These are phyloP conservation scores for Trichoderma erinaceum DNA, from an alignment of 495 filamentous ascomycete genomes.

Conservation along the genomic window DNA sequence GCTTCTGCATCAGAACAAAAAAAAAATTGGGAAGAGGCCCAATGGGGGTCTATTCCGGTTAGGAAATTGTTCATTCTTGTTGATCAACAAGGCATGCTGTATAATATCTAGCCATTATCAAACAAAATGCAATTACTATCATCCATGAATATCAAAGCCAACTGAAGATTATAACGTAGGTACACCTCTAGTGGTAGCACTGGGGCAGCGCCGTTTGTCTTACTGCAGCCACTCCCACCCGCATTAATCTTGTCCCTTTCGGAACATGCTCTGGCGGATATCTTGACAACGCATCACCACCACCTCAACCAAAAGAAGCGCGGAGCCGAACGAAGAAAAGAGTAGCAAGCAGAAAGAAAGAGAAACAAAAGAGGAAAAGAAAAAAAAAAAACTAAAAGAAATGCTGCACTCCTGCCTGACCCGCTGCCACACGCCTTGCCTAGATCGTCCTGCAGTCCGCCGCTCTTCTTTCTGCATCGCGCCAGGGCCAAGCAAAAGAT, in stretches of 20 bases:
- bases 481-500: background rate
- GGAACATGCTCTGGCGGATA: conserved; percentile 13
- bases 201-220: background rate
- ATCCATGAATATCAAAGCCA: background rate
- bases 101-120: too few species aligned
- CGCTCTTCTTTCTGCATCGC: background rate
- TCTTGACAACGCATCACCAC: conserved; percentile 17
- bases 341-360: too few species aligned
- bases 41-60: too few species aligned
- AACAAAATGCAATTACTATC: too few species aligned
- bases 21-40: too few species aligned
- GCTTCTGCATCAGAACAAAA: too few species aligned
- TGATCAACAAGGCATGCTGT: too few species aligned
- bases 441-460: background rate
- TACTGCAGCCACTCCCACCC: background rate
- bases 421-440: background rate
- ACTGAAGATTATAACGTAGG: too few species aligned
- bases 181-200: background rate
- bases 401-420: conserved; percentile 12
- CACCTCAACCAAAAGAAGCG: background rate
- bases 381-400: background rate
- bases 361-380: too few species aligned
- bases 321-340: too few species aligned
- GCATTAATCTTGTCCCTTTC: conserved; percentile 12
- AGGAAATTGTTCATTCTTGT: background rate